Conservation (phyloP, 2,329 filamentous ascomycete genomes). For the Fragosphaeria purpurea region DNA sequence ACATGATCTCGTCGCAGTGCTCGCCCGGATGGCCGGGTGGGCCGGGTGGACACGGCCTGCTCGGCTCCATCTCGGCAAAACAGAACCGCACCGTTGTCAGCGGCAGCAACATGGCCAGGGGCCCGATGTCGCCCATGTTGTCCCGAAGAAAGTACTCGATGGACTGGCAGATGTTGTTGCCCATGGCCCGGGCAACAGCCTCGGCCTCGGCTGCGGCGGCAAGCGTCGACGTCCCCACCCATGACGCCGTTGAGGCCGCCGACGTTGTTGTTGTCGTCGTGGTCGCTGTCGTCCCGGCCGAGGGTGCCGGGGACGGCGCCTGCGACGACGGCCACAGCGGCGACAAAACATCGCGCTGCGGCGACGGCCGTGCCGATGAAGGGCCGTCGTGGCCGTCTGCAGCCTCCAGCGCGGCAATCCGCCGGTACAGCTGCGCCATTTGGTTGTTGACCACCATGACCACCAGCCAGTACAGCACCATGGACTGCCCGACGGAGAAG, state of each 20-base stretch:
- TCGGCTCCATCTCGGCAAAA: background rate
- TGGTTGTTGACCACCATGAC: slow-evolving; percentile 10
- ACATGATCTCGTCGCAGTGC: slow-evolving; percentile 5
- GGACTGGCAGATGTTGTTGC: slow-evolving; percentile 16
- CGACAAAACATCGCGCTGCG: background rate
- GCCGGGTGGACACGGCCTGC: background rate
- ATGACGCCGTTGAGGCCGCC: background rate
- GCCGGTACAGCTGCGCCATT: slow-evolving; percentile 2
- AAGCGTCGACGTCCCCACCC: background rate
- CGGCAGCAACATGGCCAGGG: slow-evolving; percentile 8
- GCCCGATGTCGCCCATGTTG: slow-evolving; percentile 12
- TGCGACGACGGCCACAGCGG: background rate
- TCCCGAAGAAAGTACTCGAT: slow-evolving; percentile 15
- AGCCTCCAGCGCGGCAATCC: background rate
- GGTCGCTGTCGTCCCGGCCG: background rate
- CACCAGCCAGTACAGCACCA: slow-evolving; percentile 14
- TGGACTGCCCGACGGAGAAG: slow-evolving; percentile 13
- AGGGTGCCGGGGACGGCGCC: background rate
- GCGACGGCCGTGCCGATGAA: too few species aligned
- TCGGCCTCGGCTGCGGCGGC: slow-evolving; percentile 1
- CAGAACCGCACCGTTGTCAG: slow-evolving; percentile 7
- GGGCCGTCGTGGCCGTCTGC: background rate
- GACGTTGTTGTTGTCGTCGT: background rate
- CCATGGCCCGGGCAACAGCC: background rate
- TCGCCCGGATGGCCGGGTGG: slow-evolving; percentile 3